Base-by-base conservation (phyloP, 2,329 filamentous ascomycete genomes). In the Diaporthe sp. region DNA sequence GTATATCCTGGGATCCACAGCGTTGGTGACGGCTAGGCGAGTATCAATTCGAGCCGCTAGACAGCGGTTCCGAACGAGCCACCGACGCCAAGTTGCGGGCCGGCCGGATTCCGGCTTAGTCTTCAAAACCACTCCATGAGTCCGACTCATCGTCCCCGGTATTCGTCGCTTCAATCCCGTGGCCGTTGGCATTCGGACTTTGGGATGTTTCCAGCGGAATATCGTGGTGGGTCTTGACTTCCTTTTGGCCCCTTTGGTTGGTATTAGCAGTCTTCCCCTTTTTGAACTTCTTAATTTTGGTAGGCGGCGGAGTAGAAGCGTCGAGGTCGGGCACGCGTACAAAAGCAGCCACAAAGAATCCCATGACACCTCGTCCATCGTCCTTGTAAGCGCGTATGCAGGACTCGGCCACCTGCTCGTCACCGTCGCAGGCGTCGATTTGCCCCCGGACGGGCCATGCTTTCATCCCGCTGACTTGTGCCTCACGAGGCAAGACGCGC, bases 331-430 rank as follows among this genome's bases (percentile, higher is more conserved):
- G 72, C 19, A 93, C 90, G 72, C 94, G 88, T 4, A 95, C 89
- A 83, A 99, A 98, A 0, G 90, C 95, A n/a, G 92, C 95, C 28
- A 98, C 94, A 80, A 99, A 99, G 84, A 99, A 98, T 0, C 97
- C 96, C 90, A 98, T 98, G 0, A 96, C 94, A 0, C 95, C 95
- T 77, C 94, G 91, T 13, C 92, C 92, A 79, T 96, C 95, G 37
- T 92, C 94, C 79, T 96, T 94, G 83, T 94, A 93, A 44, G 95
- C 94, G 75, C 96, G 88, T 74, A 98, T 93, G 81, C 95, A 98
- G 3, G 90, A 94, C 37, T 96, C 92, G 8, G 92, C 90, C 1
- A 94, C 82, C 4, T 87, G 83, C 55, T 87, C 81, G 70, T 91
- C 85, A 1, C 88, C 89, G 6, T 80, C 80, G 78, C 87, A 86